A percentile compares a stretch with the other conserved stretches of the same genome.
phyloP scores from a whole-genome alignment of 2,329 filamentous ascomycete genomes.

The Ophiobolus disseminans region DNA sequence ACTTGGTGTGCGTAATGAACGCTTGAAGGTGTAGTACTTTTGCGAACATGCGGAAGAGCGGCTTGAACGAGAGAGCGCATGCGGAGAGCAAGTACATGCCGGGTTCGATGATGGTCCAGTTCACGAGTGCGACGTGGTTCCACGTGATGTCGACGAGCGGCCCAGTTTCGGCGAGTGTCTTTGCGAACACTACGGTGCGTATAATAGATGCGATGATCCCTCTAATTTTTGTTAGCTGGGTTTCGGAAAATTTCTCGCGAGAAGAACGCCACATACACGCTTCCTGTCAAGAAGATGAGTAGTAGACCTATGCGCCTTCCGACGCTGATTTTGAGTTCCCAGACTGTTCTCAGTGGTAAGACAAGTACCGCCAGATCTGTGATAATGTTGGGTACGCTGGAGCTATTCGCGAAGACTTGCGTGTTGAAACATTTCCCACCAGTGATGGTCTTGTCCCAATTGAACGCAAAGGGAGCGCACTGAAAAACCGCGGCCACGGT shows the following conservation, averaged over 20 bases:
- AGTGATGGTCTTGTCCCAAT: slow-evolving; percentile 36
- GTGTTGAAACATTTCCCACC: slow-evolving; percentile 32
- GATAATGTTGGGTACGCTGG: slow-evolving; percentile 35
- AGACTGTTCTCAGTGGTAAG: slow-evolving; percentile 29
- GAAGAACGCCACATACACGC: slow-evolving; percentile 22
- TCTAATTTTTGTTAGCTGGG: slow-evolving; percentile 12
- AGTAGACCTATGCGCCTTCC: slow-evolving; percentile 27
- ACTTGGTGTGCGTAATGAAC: slow-evolving; percentile 26
- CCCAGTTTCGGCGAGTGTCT: slow-evolving; percentile 11
- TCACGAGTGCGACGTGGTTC: slow-evolving; percentile 25
- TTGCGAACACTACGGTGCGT: slow-evolving; percentile 29
- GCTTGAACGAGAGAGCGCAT: slow-evolving; percentile 34
- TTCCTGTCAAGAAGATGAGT: slow-evolving; percentile 38
- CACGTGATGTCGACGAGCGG: slow-evolving; percentile 30
- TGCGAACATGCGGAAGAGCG: slow-evolving; percentile 29
- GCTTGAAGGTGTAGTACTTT: slow-evolving; percentile 24
- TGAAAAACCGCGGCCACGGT: slow-evolving; percentile 30
- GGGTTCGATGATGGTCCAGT: slow-evolving; percentile 38
- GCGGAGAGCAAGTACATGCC: slow-evolving; percentile 35
- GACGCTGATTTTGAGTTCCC: slow-evolving; percentile 28
- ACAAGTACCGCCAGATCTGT: slow-evolving; percentile 32
- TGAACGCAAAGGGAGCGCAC: slow-evolving; percentile 32
- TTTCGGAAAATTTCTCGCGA: not conserved
- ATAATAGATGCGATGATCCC: slow-evolving; percentile 34
- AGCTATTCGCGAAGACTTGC: slow-evolving; percentile 26